phyloP scores from a whole-genome alignment of 257 asterid species.

The Solanum medicagineum region DNA sequence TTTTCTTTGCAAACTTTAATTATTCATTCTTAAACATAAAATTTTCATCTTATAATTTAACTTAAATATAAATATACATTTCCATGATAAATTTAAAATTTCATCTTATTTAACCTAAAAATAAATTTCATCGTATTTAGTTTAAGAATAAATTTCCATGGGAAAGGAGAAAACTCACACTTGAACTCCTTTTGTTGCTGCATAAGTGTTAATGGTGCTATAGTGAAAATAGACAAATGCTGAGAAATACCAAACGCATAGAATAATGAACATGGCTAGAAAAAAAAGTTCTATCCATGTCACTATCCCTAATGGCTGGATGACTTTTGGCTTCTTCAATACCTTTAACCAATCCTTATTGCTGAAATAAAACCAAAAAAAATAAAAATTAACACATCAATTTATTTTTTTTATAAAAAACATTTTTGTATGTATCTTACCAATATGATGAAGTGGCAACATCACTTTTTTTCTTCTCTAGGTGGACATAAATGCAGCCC shows the following conservation, averaged over 20 bases:
- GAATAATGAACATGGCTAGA: constrained; percentile 57
- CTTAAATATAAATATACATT: too few relatives aligned
- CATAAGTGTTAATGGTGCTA: constrained; percentile 23
- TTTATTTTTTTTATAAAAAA: background rate
- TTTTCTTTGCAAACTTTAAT: too few relatives aligned
- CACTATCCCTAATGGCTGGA: constrained; percentile 66
- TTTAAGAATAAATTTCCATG: too few relatives aligned
- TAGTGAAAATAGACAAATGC: constrained; percentile 60
- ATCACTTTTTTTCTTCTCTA: constrained; percentile 36
- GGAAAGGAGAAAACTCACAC: constrained; percentile 27
- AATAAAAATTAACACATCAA: background rate
- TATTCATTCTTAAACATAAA: too few relatives aligned
- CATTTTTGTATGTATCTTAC: background rate
- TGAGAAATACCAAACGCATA: constrained; percentile 69
- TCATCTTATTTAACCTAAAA: too few relatives aligned
- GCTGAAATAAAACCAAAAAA: background rate
- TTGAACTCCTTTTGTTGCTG: constrained; percentile 40
- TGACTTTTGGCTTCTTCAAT: constrained; percentile 56
- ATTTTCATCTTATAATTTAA: too few relatives aligned
- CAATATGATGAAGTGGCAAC: background rate
- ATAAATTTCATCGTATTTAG: too few relatives aligned
- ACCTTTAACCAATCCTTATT: constrained; percentile 13
- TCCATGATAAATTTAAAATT: too few relatives aligned
- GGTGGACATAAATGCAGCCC: constrained; percentile 73
- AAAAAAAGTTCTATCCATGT: constrained; percentile 54